phyloP scores from a whole-genome alignment of 2,329 filamentous ascomycete genomes.

The Xylaria sp. region DNA sequence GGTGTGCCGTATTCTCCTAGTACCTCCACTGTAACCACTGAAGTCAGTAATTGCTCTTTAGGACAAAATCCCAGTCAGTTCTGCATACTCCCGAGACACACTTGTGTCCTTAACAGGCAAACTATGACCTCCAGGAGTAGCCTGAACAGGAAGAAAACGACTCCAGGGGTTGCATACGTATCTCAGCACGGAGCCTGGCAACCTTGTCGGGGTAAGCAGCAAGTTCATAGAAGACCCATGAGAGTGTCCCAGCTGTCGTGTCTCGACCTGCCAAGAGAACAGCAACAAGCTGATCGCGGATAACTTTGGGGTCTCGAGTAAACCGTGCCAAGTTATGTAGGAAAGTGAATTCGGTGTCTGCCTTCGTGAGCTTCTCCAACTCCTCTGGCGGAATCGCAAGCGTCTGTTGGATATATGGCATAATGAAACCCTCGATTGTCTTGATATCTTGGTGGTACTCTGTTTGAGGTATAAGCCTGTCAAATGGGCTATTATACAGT shows the following conservation, averaged over 20 bases:
- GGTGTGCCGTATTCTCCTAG: conserved; percentile 56
- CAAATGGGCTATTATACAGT: conserved; percentile 57
- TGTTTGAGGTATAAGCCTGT: conserved; percentile 60
- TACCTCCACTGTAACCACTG: too few relatives aligned
- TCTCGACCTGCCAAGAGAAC: conserved; percentile 74
- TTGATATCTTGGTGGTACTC: conserved; percentile 65
- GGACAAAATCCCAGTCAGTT: too few relatives aligned
- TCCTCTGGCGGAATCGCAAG: conserved; percentile 67
- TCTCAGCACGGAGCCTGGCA: conserved; percentile 65
- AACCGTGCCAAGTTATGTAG: conserved; percentile 75
- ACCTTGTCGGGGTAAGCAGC: conserved; percentile 62
- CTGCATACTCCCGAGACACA: too few relatives aligned
- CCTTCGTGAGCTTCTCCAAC: conserved; percentile 70
- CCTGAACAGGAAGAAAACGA: too few relatives aligned
- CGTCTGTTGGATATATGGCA: conserved; percentile 69
- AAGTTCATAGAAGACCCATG: conserved; percentile 70
- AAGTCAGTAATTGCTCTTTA: too few relatives aligned
- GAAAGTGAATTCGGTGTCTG: conserved; percentile 72
- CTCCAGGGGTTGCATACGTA: too few relatives aligned
- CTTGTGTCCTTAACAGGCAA: too few relatives aligned
- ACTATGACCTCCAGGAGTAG: too few relatives aligned
- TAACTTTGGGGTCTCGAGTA: conserved; percentile 64
- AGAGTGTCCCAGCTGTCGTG: conserved; percentile 70
- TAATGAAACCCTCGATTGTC: conserved; percentile 71
- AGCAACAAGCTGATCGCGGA: conserved; percentile 76